Conservation (phyloP, 192 early-diverging fungal species). For the Blastocladiella britannica region DNA sequence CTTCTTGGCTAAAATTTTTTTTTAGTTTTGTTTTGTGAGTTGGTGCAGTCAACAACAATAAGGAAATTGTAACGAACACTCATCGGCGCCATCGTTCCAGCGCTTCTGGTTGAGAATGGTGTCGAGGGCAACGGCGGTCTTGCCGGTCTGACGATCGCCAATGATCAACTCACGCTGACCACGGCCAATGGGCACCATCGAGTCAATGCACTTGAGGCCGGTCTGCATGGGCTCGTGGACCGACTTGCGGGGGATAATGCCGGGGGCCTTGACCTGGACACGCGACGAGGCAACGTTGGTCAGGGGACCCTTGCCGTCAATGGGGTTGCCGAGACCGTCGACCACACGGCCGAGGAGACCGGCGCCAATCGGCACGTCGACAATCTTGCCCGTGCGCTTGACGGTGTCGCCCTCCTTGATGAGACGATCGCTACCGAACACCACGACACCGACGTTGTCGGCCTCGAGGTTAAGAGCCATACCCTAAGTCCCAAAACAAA, state of each 20-base stretch:
- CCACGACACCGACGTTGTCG: slow-evolving; percentile 99
- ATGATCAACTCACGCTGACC: slow-evolving; percentile 99
- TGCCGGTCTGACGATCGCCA: slow-evolving; percentile 99
- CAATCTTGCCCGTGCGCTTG: slow-evolving; percentile 96
- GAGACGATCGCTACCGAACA: slow-evolving; percentile 99
- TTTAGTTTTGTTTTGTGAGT: not conserved
- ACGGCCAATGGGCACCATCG: slow-evolving; percentile 99
- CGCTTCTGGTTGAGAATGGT: slow-evolving; percentile 99
- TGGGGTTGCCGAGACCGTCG: slow-evolving; percentile 97
- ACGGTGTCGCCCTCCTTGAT: slow-evolving; percentile 99
- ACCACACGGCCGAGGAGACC: slow-evolving; percentile 95
- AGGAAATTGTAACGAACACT: slow-evolving; percentile 17
- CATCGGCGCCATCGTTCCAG: slow-evolving; percentile 88
- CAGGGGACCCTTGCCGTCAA: slow-evolving; percentile 97
- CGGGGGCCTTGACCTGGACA: slow-evolving; percentile 98
- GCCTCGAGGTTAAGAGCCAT: slow-evolving; percentile 99
- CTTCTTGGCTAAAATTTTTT: slow-evolving; percentile 59
- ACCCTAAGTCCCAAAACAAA: slow-evolving; percentile 33
- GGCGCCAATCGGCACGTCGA: slow-evolving; percentile 90
- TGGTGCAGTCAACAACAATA: not conserved
- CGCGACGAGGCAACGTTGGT: slow-evolving; percentile 63
- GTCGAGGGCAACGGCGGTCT: slow-evolving; percentile 96
- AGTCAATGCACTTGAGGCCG: slow-evolving; percentile 99
- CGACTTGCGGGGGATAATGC: slow-evolving; percentile 97
- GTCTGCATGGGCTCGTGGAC: slow-evolving; percentile 99